Base-by-base conservation (phyloP, 2,329 filamentous ascomycete genomes). In the Fusarium xylarioides region DNA sequence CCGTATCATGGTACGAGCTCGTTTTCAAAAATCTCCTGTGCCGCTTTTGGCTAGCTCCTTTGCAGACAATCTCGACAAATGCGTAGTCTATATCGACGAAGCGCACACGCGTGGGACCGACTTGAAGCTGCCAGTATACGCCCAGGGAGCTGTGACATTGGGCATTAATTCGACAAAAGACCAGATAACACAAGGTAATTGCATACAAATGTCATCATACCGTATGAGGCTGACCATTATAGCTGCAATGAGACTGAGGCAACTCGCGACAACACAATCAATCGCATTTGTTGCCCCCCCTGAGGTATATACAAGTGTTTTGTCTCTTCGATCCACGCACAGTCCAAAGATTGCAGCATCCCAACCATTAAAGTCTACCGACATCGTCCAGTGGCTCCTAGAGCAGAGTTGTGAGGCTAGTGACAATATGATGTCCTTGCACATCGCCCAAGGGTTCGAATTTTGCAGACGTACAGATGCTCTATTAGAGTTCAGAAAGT, bases 171-270 rank as follows among this genome's bases (percentile, higher is more conserved):
- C 89, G 59, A 90, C 87, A 0, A 91, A 92, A 66, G 90, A 91
- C 62, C 84, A 88, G 14, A 86, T 87, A 0, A 88, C 91, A 0
- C 90, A 92, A 85, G 87, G 87, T 87, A 80, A 69, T 78, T 16
- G 7, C 4, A 32, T 44, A 1, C 2, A n/a, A 18, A 52, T 11
- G n/a, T 32, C 7, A n/a, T 1, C 3, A 6, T 1, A 2, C 1
- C 2, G 8, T 15, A 23, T 28, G 12, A n/a, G n/a, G 14, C 47
- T 73, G 37, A 71, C 26, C 16, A 43, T 9, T 2, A 30, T 66
- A 89, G 91, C 90, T 59, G 90, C 90, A 0, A 92, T 93, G 90
- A 82, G 91, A 66, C 79, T 93, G 1, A 84, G 91, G 4, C 87
- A 91, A 50, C 81, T 93, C 0, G 81, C 80, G 0, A 82, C 84